A percentile compares a stretch with the other conserved stretches of the same genome.
These are phyloP conservation scores for Laetiporus sulphureus DNA, from an alignment of 1,284 basidiomycete species.

Conservation along the genomic window DNA sequence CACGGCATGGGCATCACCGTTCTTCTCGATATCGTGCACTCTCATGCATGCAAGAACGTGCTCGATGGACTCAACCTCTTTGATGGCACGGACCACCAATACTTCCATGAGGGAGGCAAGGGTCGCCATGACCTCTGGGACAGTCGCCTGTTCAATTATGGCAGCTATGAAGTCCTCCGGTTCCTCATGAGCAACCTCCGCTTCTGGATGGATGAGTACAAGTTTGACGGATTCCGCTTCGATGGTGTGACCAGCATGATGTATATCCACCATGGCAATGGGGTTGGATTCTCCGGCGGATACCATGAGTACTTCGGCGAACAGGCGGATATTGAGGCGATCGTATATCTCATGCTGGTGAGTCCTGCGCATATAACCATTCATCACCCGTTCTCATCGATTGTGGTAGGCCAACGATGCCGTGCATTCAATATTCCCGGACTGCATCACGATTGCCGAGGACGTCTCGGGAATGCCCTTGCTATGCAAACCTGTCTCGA, in stretches of 20 bases:
- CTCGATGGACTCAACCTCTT: slow-evolving; percentile 94
- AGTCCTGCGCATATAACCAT: too few species aligned
- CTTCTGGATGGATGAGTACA: slow-evolving; percentile 93
- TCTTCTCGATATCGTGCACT: slow-evolving; percentile 94
- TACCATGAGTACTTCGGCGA: slow-evolving; percentile 98
- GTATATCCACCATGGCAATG: slow-evolving; percentile 96
- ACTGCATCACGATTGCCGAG: slow-evolving; percentile 89
- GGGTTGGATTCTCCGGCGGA: slow-evolving; percentile 93
- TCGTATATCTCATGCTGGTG: slow-evolving; percentile 96
- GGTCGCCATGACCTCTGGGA: slow-evolving; percentile 98
- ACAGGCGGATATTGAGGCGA: slow-evolving; percentile 79
- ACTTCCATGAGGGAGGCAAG: slow-evolving; percentile 91
- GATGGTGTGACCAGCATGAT: slow-evolving; percentile 99
- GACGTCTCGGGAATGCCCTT: slow-evolving; percentile 99
- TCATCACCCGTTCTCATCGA: slow-evolving; percentile 1
- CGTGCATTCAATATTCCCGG: slow-evolving; percentile 78
- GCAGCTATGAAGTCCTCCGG: slow-evolving; percentile 86
- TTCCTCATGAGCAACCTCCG: slow-evolving; percentile 94
- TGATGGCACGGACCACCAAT: slow-evolving; percentile 93
- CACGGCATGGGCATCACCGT: slow-evolving; percentile 92
- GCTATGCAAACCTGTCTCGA: slow-evolving; percentile 71
- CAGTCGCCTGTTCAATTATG: slow-evolving; percentile 94
- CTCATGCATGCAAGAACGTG: slow-evolving; percentile 97
- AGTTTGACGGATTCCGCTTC: slow-evolving; percentile 96
- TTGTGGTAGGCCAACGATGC: slow-evolving; percentile 81